Percentiles rank a stretch among this genome's conserved stretches.
phyloP scores from a whole-genome alignment of 352 stramenopile genomes.

The Nothophytophthora sp. region DNA sequence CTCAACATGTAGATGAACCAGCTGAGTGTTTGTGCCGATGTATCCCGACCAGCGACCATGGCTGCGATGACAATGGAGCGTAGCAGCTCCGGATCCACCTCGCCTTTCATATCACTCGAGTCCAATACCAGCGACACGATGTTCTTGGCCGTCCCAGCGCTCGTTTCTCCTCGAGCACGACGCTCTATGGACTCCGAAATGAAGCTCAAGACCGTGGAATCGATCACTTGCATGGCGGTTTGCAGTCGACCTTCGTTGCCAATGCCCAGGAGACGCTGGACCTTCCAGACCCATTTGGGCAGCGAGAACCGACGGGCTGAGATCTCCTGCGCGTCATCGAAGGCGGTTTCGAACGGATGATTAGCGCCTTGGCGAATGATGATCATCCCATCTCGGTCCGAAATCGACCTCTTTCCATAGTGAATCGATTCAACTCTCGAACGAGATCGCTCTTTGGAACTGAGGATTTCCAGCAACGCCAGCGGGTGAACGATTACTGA shows the following conservation, averaged over 20 bases:
- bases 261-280: slow-evolving; percentile 7
- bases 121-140: slow-evolving; percentile 18
- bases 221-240: slow-evolving; percentile 5
- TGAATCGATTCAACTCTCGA: no score
- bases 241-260: slow-evolving; percentile 8
- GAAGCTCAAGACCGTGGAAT: slow-evolving; percentile 7
- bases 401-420: no score
- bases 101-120: slow-evolving; percentile 1
- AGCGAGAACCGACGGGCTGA: slow-evolving; percentile 28
- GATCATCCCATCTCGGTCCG: no score
- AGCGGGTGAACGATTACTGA: no score
- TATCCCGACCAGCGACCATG: slow-evolving; percentile 59
- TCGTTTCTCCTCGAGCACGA: slow-evolving; percentile 1
- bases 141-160: not conserved
- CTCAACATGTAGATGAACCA: slow-evolving; percentile 59
- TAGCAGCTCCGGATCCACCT: slow-evolving; percentile 24
- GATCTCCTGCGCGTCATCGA: slow-evolving; percentile 8
- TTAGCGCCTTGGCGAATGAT: no score
- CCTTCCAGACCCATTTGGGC: slow-evolving; percentile 39
- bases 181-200: slow-evolving; percentile 15
- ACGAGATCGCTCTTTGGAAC: no score
- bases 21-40: slow-evolving; percentile 46
- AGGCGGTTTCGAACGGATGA: slow-evolving; percentile 17
- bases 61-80: slow-evolving; percentile 53
- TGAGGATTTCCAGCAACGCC: no score